Conservation (phyloP, 495 filamentous ascomycete genomes). For the Xanthoparmelia taractica region DNA sequence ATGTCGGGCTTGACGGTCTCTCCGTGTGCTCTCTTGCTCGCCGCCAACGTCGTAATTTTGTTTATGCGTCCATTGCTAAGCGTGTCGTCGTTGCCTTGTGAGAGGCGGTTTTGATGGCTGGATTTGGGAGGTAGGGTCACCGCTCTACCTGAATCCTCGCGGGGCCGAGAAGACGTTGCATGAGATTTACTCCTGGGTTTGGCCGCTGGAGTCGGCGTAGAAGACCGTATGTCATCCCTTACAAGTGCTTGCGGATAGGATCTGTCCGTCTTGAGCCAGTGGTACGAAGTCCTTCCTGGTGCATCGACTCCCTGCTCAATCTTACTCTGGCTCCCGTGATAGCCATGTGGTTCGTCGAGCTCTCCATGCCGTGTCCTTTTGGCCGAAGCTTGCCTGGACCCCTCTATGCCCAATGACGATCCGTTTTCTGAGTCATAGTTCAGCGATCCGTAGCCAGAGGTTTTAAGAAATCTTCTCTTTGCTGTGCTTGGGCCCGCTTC, state of each 20-base stretch:
- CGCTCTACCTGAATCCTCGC: background rate
- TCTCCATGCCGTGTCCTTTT: constrained; percentile 7
- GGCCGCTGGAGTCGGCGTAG: constrained; percentile 9
- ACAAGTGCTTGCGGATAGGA: background rate
- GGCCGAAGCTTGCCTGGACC: background rate
- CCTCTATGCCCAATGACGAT: background rate
- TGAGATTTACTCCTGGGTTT: background rate
- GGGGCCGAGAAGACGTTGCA: background rate
- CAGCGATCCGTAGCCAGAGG: background rate
- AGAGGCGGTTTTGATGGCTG: background rate
- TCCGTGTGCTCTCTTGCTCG: background rate
- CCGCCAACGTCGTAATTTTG: background rate
- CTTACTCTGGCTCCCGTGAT: background rate
- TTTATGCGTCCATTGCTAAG: background rate
- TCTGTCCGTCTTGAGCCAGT: constrained; percentile 16
- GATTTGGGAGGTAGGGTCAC: background rate
- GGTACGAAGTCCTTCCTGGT: background rate
- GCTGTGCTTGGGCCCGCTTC: background rate
- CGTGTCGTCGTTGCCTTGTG: background rate
- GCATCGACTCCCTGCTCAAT: background rate
- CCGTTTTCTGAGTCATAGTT: background rate
- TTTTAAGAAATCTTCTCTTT: constrained; percentile 3
- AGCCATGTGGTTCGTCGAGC: background rate
- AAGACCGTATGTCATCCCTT: background rate
- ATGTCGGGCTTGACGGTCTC: background rate